Conservation (phyloP, 148 eudicot species). For the Fallopia convolvulus region DNA sequence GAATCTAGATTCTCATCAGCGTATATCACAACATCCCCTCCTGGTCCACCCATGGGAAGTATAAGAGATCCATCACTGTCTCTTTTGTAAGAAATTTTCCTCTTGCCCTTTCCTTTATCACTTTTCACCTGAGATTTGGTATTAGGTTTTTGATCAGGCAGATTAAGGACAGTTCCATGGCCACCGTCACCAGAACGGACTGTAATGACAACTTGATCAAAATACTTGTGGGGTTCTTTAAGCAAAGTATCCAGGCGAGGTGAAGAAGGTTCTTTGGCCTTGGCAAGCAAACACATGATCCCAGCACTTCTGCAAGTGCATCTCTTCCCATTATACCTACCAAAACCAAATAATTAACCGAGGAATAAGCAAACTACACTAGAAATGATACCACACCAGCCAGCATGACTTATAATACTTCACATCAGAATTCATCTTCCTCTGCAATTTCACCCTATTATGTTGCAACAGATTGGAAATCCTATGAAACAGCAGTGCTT, state of each 20-base stretch:
- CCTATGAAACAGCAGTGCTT: too few relatives aligned
- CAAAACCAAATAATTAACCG: neutral
- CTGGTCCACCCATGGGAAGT: slow-evolving; percentile 87
- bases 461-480: neutral
- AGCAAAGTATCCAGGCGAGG: slow-evolving; percentile 31
- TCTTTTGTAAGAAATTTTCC: slow-evolving; percentile 53
- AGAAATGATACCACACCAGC: neutral
- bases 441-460: neutral
- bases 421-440: neutral
- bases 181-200: slow-evolving; percentile 99
- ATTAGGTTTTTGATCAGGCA: slow-evolving; percentile 45
- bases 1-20: slow-evolving; percentile 82
- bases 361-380: neutral
- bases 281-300: slow-evolving; percentile 44
- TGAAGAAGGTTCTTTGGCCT: slow-evolving; percentile 46
- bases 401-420: neutral
- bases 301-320: slow-evolving; percentile 11
- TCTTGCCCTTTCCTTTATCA: slow-evolving; percentile 41
- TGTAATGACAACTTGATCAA: slow-evolving; percentile 73
- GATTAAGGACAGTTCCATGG: slow-evolving; percentile 69
- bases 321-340: slow-evolving; percentile 15
- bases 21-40: slow-evolving; percentile 86
- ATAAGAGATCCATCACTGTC: slow-evolving; percentile 92
- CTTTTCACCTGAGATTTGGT: slow-evolving; percentile 49
- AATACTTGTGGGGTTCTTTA: slow-evolving; percentile 88